Base-by-base conservation (phyloP, 2,329 filamentous ascomycete genomes). In the Apiospora phragmitis region DNA sequence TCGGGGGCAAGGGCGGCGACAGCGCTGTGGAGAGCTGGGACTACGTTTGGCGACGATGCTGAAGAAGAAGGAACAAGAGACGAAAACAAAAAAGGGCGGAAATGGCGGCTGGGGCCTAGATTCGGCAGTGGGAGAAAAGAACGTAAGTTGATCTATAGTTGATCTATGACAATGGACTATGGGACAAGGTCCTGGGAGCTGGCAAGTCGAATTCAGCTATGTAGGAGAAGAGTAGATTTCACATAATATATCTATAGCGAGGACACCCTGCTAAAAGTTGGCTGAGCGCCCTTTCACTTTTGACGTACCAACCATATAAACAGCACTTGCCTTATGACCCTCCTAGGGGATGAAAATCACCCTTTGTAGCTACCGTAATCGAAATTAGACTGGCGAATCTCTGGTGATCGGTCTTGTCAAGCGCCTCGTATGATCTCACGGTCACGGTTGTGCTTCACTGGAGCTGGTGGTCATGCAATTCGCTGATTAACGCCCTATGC, bases 11-110 rank as follows among this genome's bases (percentile, higher is more conserved):
- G 69, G 73, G 75, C 67, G 70, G 73, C 35, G 72, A 76, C 65
- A 69, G 74, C 6, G 70, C 77, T 5, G 78, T 75, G 1, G 81
- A 83, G 77, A 79, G 75, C 70, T 81, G 78, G 77, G 77, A 77
- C 38, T 79, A 82, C 41, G 77, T 80, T 68, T 83, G 80, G 79
- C 75, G 81, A 69, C 75, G 74, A 68, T 83, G 81, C 74, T 82
- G 74, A 72, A 38, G 32, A 38, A 35, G 24, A 35, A 35, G 51
- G 21, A 3, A 21, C 6, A 21, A 35, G 26, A n/a, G 9, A 18
- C 55, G 18, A n/a, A 62, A 38, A 12, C 9, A 29, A 7, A 35
- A 8, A 12, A 29, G n/a, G 9, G n/a, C 5, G 12, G 3, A 35
- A 26, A 12, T 12, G 9, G 12, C 26, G 18, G 4, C 14, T 8